Evolutionary conservation across 1,139 yeast species (phyloP), one percentile per base, ranked within the genome.

Genomic region (Tardiomyces blankii): DNA sequence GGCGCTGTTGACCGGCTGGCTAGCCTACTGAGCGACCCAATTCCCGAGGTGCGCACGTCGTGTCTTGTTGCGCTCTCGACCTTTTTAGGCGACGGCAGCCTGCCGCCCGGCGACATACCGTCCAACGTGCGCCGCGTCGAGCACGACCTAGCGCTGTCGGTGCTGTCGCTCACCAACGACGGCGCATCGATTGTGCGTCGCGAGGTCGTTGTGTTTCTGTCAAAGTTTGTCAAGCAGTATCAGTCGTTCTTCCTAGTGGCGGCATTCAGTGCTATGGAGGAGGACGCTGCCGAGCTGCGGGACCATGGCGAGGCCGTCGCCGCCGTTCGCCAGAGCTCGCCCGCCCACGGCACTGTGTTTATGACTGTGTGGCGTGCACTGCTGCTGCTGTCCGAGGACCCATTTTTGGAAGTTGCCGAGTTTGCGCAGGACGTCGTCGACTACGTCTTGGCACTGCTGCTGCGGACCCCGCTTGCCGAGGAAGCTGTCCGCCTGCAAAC

Each of bases 41-140:
- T 89, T 42, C 96, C 98, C 0, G 99, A 91, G 62, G 95, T 91
- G 0, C 72, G 98, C 49, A 82, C 96, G 0, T 86, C 97, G 0
- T 78, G 87, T 11, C 69, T 91, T 11, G 69, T 81, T 42, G 86
- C 95, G 0, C 66, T 91, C 43, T 78, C 89, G 2, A 78, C 79
- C 32, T 86, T 82, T 59, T 64, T 88, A 33, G 77, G 83, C 7
- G 78, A 71, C 27, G 66, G 61, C 2, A 53, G 35, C 42, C 16
- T 30, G 35, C 16, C 35, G n/a, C 47, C 44, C 2, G 49, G 56
- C 11, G 49, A 54, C 25, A 44, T 53, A 13, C 56, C 62, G 28
- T 56, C 54, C 19, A 69, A 66, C 39, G 57, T 68, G 38, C 70
- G 68, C 52, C 60, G 62, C 19, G 68, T 68, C 41, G 78, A 75